These are phyloP conservation scores for Blastosporella zonata DNA, from an alignment of 1,284 basidiomycete species.

Conservation along the genomic window DNA sequence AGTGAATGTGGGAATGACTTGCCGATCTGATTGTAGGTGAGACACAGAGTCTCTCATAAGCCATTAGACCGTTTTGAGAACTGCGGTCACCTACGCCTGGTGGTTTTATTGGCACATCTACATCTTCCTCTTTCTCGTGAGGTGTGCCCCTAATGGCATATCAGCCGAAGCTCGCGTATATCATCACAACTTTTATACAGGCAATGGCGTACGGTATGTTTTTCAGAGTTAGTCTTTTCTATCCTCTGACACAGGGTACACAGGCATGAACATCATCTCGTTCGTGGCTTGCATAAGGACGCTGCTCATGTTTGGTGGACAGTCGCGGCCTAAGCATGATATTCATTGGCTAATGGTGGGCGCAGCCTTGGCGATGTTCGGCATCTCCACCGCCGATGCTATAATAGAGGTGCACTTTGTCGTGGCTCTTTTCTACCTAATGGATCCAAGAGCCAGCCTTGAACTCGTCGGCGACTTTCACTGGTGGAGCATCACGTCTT, in stretches of 20 bases:
- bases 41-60: neutral
- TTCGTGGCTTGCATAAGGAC: conserved; percentile 14
- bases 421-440: conserved; percentile 6
- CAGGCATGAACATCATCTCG: conserved; percentile 19
- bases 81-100: too few relatives aligned
- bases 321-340: neutral
- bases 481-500: conserved; percentile 16
- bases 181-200: conserved; percentile 10
- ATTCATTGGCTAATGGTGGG: conserved; percentile 12
- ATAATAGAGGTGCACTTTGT: conserved; percentile 9
- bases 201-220: conserved; percentile 11
- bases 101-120: too few relatives aligned
- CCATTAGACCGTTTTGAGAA: neutral
- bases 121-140: neutral
- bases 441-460: conserved; percentile 3
- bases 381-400: conserved; percentile 13
- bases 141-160: neutral
- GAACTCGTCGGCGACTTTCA: conserved; percentile 7
- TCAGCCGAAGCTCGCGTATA: conserved; percentile 3
- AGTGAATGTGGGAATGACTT: too few relatives aligned
- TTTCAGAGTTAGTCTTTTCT: neutral
- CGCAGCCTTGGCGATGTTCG: conserved; percentile 15
- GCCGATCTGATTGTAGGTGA: neutral
- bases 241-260: neutral
- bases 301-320: conserved; percentile 6